A percentile compares a stretch with the other conserved stretches of the same genome.
phyloP scores from a whole-genome alignment of 2,329 filamentous ascomycete genomes.

The Arthrinium puccinioides region DNA sequence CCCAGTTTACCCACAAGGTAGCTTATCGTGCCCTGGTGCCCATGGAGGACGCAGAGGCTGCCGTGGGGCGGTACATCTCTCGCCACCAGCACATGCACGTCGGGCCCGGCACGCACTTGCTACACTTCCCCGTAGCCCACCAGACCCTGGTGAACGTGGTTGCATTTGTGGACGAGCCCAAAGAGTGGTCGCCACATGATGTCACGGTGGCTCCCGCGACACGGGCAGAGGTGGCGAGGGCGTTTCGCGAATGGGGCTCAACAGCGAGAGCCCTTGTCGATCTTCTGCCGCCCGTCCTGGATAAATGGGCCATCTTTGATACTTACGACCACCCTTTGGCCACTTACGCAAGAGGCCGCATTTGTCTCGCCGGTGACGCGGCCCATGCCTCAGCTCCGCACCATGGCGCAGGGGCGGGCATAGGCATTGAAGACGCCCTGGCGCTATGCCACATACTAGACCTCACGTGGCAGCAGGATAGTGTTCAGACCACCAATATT shows the following conservation, averaged over 20 bases:
- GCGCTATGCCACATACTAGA: background rate
- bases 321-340: conserved; percentile 13
- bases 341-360: conserved; percentile 8
- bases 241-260: background rate
- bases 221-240: conserved; percentile 4
- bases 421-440: conserved; percentile 4
- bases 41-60: conserved; percentile 35
- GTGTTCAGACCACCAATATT: background rate
- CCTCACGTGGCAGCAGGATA: too few relatives aligned
- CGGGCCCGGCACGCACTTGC: conserved; percentile 14
- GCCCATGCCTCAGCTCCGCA: conserved; percentile 15
- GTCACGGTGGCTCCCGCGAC: conserved; percentile 7
- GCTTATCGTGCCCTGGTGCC: conserved; percentile 43
- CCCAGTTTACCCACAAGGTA: conserved; percentile 43
- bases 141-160: conserved; percentile 15
- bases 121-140: conserved; percentile 15
- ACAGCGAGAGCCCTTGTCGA: background rate
- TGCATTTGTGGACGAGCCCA: conserved; percentile 12
- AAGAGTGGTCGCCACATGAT: conserved; percentile 8
- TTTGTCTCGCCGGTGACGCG: conserved; percentile 16
- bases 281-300: background rate
- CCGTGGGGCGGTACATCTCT: conserved; percentile 32
- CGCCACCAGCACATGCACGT: conserved; percentile 11
- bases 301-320: conserved; percentile 18
- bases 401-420: conserved; percentile 15